Evolutionary conservation across 345 rosid species (phyloP).

Genomic region (Eucalyptus marginata): DNA sequence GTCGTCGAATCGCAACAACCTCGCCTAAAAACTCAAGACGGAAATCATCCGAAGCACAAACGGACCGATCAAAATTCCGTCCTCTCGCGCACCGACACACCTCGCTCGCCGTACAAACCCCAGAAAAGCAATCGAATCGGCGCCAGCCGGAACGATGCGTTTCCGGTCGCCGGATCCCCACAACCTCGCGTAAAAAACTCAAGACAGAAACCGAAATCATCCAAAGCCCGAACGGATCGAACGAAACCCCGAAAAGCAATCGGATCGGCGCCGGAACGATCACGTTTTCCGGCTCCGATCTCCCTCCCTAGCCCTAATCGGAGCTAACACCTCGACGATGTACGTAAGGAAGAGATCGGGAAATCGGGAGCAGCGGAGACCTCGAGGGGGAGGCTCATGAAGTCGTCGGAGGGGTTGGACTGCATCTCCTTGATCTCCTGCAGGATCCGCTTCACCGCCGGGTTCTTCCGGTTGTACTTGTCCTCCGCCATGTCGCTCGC

Average conservation of each 20-base stretch:
- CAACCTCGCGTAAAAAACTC: too few relatives aligned
- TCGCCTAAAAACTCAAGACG: not conserved
- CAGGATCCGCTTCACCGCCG: slow-evolving; percentile 92
- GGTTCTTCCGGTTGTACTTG: slow-evolving; percentile 80
- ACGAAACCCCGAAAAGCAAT: not conserved
- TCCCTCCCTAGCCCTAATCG: not conserved
- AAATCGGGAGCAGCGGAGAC: slow-evolving; percentile 1
- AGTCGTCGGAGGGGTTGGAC: slow-evolving; percentile 94
- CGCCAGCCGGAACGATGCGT: not conserved
- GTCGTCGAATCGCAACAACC: not conserved
- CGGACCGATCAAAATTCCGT: not conserved
- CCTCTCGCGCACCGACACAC: not conserved
- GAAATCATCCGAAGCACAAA: not conserved
- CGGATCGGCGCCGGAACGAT: not conserved
- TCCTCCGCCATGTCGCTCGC: slow-evolving; percentile 55
- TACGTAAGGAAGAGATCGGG: not conserved
- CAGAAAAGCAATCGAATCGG: not conserved
- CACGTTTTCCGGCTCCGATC: not conserved
- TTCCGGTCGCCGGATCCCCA: not conserved
- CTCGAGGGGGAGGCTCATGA: slow-evolving; percentile 98
- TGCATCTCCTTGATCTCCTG: slow-evolving; percentile 99
- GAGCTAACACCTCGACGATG: not conserved
- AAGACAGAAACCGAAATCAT: too few relatives aligned
- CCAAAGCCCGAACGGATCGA: too few relatives aligned
- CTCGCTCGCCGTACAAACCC: not conserved